A percentile compares a stretch with the other conserved stretches of the same genome.
Evolutionary conservation across 805 yeast species (phyloP).

Genomic region (Candida tibetensis): DNA sequence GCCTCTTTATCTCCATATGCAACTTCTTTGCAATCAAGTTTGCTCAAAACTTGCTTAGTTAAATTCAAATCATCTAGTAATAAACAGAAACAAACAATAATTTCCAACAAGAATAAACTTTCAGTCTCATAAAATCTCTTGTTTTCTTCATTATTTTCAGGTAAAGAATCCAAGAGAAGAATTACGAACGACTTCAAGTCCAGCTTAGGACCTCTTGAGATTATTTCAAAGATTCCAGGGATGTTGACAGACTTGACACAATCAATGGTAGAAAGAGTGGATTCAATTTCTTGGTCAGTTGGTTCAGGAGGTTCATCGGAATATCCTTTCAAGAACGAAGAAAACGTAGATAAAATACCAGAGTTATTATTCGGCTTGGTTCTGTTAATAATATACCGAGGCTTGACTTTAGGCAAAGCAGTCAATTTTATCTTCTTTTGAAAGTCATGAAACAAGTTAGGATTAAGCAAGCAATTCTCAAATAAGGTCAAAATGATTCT

Average conservation of each 20-base stretch:
- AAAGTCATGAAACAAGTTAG: constrained; percentile 58
- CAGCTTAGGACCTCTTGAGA: constrained; percentile 35
- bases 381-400: constrained; percentile 63
- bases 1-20: neutral
- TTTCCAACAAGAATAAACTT: constrained; percentile 48
- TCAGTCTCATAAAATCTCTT: constrained; percentile 47
- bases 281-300: constrained; percentile 85
- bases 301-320: constrained; percentile 90
- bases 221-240: constrained; percentile 50
- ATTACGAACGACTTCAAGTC: constrained; percentile 33
- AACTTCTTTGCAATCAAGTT: constrained; percentile 14
- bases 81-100: constrained; percentile 34
- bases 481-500: constrained; percentile 61
- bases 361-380: constrained; percentile 64
- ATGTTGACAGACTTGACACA: constrained; percentile 74
- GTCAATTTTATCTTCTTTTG: constrained; percentile 55
- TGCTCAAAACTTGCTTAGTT: constrained; percentile 14
- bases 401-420: constrained; percentile 57
- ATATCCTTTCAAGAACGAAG: constrained; percentile 85
- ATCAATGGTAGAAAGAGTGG: constrained; percentile 77
- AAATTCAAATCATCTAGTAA: constrained; percentile 24
- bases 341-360: constrained; percentile 85
- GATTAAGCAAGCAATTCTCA: constrained; percentile 68
- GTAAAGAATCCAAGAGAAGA: constrained; percentile 27
- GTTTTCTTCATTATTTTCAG: constrained; percentile 24